A percentile compares a stretch with the other conserved stretches of the same genome.
Evolutionary conservation across 345 rosid species (phyloP).

Genomic region (Capsella bursapastoris): DNA sequence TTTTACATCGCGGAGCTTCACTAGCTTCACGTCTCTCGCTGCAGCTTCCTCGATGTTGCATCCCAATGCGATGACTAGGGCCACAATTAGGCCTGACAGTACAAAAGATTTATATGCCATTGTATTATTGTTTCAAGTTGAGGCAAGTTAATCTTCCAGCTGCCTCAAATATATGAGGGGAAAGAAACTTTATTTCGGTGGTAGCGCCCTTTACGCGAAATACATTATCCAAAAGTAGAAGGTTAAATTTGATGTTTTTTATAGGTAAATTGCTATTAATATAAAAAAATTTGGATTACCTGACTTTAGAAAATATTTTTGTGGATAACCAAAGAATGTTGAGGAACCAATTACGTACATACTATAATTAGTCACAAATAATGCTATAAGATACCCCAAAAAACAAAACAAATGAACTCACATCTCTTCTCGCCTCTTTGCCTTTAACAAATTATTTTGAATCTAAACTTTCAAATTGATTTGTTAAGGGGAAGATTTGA

Average conservation of each 20-base stretch:
- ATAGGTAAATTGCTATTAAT: slow-evolving; percentile 17
- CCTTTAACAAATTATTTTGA: slow-evolving; percentile 43
- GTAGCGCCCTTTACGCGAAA: not conserved
- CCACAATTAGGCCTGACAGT: slow-evolving; percentile 10
- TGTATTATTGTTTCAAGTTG: slow-evolving; percentile 6
- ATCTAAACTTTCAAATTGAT: slow-evolving; percentile 34
- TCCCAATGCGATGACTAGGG: slow-evolving; percentile 26
- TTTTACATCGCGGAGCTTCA: slow-evolving; percentile 37
- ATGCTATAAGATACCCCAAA: slow-evolving; percentile 20
- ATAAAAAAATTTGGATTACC: not conserved
- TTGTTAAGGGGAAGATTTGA: slow-evolving; percentile 41
- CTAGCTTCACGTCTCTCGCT: slow-evolving; percentile 40
- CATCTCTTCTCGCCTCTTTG: slow-evolving; percentile 33
- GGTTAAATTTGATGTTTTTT: not conserved
- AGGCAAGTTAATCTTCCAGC: not conserved
- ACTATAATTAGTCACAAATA: slow-evolving; percentile 30
- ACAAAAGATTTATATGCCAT: slow-evolving; percentile 24
- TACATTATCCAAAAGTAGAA: slow-evolving; percentile 20
- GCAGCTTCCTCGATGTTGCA: slow-evolving; percentile 21
- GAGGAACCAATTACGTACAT: not conserved
- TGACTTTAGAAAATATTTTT: slow-evolving; percentile 4
- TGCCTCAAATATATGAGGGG: slow-evolving; percentile 12
- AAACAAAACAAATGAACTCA: slow-evolving; percentile 13
- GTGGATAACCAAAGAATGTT: slow-evolving; percentile 30
- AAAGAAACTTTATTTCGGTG: slow-evolving; percentile 5